phyloP scores from a whole-genome alignment of 2,329 filamentous ascomycete species.

The Apiospora aurea region DNA sequence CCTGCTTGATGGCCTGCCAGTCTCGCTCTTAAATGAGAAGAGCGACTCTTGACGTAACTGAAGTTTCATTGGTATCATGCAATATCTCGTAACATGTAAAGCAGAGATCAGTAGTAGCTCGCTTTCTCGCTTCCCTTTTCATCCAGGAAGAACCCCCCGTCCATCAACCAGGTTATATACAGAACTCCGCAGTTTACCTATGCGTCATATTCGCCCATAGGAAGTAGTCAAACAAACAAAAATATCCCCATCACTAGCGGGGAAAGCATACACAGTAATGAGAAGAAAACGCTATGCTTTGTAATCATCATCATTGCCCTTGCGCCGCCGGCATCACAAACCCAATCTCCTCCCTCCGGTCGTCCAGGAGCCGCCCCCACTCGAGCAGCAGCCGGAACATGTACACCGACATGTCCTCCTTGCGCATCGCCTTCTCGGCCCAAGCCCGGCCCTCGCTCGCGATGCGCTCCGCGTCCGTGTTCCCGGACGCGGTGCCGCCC shows the following conservation, averaged over 20 bases:
- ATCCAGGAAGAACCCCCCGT: not conserved
- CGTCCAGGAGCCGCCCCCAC: constrained; percentile 51
- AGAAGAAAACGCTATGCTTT: constrained; percentile 1
- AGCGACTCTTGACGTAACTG: not conserved
- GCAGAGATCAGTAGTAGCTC: not conserved
- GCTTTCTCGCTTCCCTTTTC: not conserved
- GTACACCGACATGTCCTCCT: constrained; percentile 66
- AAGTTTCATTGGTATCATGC: constrained; percentile 9
- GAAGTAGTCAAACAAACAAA: not conserved
- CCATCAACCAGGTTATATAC: not conserved
- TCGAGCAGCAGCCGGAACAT: constrained; percentile 61
- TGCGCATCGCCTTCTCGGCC: constrained; percentile 60
- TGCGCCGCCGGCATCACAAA: constrained; percentile 33
- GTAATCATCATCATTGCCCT: not conserved
- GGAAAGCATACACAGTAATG: not conserved
- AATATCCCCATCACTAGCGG: no score
- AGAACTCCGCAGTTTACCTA: not conserved
- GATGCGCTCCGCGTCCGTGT: constrained; percentile 54
- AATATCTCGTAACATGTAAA: not conserved
- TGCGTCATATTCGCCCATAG: not conserved
- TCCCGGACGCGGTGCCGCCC: constrained; percentile 30
- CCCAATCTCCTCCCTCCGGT: constrained; percentile 46
- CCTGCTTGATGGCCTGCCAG: no score
- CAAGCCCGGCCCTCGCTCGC: constrained; percentile 61
- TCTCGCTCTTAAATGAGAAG: no score